Percentiles rank a stretch among this genome's conserved stretches.
Conservation (phyloP, 768 basidiomycete species). For the Podaxis sp. region DNA sequence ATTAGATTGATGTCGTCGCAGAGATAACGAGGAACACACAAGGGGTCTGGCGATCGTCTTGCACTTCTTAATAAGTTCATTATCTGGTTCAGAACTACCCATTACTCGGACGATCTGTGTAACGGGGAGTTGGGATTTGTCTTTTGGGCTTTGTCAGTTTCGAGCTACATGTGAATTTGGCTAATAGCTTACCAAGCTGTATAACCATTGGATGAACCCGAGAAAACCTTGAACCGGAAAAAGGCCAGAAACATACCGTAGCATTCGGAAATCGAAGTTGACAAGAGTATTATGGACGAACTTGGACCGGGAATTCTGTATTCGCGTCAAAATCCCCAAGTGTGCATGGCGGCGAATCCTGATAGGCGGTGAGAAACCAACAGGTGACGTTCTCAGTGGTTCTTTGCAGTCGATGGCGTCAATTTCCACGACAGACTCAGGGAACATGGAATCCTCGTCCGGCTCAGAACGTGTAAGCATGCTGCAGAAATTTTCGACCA, state of each 20-base stretch:
- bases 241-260: background rate
- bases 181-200: background rate
- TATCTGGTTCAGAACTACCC: background rate
- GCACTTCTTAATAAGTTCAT: background rate
- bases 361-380: background rate
- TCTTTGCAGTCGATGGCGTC: no score
- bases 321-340: background rate
- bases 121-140: background rate
- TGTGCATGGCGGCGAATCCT: background rate
- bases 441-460: no score
- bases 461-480: no score
- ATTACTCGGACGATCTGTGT: background rate
- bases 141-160: background rate
- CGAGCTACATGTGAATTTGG: background rate
- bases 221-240: background rate
- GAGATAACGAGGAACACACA: background rate
- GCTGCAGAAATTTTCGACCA: no score
- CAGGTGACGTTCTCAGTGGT: background rate
- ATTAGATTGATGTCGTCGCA: background rate
- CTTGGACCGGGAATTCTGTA: background rate
- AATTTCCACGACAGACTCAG: no score
- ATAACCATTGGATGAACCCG: background rate
- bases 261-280: background rate
- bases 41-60: background rate
- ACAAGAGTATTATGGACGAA: background rate